phyloP scores from a whole-genome alignment of 306 rosid genomes.

The Rosa lucieae region DNA sequence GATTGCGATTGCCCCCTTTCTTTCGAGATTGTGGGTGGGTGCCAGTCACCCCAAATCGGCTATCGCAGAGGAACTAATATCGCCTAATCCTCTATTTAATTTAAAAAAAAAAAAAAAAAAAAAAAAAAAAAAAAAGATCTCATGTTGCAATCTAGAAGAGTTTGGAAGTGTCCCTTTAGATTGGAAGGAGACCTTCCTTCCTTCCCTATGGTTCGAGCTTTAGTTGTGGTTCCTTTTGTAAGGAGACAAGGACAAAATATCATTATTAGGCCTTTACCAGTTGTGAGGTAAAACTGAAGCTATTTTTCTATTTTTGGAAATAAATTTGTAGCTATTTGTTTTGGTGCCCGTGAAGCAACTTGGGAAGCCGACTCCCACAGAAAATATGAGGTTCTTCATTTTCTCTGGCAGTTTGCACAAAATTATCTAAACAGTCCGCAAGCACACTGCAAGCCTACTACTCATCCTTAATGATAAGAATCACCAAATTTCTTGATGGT shows the following conservation, averaged over 20 bases:
- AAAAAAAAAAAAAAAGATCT: too few species aligned
- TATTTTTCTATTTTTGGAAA: neutral
- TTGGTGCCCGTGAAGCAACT: neutral
- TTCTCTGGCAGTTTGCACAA: neutral
- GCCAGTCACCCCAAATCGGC: too few species aligned
- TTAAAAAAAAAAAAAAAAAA: too few species aligned
- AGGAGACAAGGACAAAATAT: neutral
- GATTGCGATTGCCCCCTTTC: too few species aligned
- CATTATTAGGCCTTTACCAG: neutral
- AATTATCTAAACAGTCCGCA: too few species aligned
- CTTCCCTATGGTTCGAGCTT: neutral
- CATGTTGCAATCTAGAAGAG: neutral
- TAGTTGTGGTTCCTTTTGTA: neutral
- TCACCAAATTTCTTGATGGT: neutral
- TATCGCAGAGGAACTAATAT: too few species aligned
- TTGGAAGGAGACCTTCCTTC: neutral
- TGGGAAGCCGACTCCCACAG: slow-evolving; percentile 5
- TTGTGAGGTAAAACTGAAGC: neutral
- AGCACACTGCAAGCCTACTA: neutral
- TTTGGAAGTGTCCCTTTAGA: neutral
- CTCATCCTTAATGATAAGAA: neutral
- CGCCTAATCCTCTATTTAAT: too few species aligned
- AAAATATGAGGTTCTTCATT: neutral
- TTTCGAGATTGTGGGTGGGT: too few species aligned
- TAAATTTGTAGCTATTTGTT: neutral